Base-by-base conservation (phyloP, 345 rosid species). In the Linum tenue region DNA sequence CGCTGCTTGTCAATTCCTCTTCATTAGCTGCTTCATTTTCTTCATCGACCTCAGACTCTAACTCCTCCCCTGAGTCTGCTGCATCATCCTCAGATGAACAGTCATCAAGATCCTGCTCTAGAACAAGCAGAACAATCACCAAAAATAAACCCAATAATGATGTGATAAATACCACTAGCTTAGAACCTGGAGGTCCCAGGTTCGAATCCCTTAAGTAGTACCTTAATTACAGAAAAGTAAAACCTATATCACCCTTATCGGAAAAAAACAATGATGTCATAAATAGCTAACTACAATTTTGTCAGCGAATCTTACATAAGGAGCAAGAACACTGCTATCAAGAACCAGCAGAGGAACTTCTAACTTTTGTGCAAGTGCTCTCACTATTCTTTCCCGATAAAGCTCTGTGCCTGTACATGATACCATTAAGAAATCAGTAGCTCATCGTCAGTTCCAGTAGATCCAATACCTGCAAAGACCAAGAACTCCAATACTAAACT, bases 21-120 rank as follows among this genome's bases (percentile, higher is more conserved):
- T 84, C 92, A 37, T 85, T 87, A 64, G 72, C 69, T 16, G 69
- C 86, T 69, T 83, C 85, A 77, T 83, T 87, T 66, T 85, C 97
- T 58, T 87, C 96, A 76, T 94, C 99, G 71, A 41, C 75, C 71
- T 91, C 99, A 12, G 95, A 90, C 77, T 85, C 97, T n/a, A 90
- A 79, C 64, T 88, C 97, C 67, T 82, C 95, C 39, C 55, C 80
- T 58, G 90, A 84, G 76, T 82, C 92, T 41, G 72, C 69, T 50
- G 65, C 78, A 43, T 86, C 98, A 69, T 91, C 97, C 36, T 84
- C 99, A 31, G 82, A 79, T 22, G 79, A 64, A 77, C 75, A 75
- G 64, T 94, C 96, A 66, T 88, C 95, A 72, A 80, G 83, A 83
- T 86, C 91, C 99, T 94, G 82, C 72, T 65, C 38, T 69, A 68